phyloP scores from a whole-genome alignment of 1,284 basidiomycete species.

The Wolfiporia cocos region DNA sequence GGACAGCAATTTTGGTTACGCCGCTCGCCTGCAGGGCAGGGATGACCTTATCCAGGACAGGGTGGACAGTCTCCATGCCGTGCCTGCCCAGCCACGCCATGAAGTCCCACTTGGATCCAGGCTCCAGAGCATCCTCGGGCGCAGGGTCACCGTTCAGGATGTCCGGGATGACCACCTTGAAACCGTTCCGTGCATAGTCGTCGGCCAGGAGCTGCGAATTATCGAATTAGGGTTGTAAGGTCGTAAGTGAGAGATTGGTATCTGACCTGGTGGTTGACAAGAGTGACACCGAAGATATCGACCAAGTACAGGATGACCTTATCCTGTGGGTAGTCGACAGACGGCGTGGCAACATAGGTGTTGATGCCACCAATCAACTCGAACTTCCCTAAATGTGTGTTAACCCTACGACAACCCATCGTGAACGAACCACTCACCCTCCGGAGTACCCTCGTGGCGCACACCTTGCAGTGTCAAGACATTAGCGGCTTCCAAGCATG shows the following conservation, averaged over 20 bases:
- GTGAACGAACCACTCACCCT: slow-evolving; percentile 27
- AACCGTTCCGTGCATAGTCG: slow-evolving; percentile 70
- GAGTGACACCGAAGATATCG: slow-evolving; percentile 60
- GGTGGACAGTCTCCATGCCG: slow-evolving; percentile 38
- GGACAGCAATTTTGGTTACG: slow-evolving; percentile 50
- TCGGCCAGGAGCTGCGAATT: slow-evolving; percentile 57
- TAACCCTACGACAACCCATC: background rate
- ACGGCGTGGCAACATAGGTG: slow-evolving; percentile 46
- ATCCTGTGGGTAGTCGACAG: slow-evolving; percentile 42
- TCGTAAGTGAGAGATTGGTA: slow-evolving; percentile 4
- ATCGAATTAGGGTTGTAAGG: background rate
- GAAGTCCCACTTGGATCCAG: slow-evolving; percentile 33
- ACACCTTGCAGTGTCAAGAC: slow-evolving; percentile 34
- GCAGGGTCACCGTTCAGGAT: slow-evolving; percentile 57
- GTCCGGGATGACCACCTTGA: slow-evolving; percentile 55
- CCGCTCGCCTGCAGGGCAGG: slow-evolving; percentile 52
- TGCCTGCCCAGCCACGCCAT: slow-evolving; percentile 47
- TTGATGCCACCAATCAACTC: slow-evolving; percentile 41
- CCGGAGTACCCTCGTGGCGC: slow-evolving; percentile 48
- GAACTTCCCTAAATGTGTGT: slow-evolving; percentile 33
- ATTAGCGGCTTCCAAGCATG: background rate
- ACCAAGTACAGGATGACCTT: slow-evolving; percentile 53
- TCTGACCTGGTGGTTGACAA: slow-evolving; percentile 45
- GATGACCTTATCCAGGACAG: slow-evolving; percentile 51
- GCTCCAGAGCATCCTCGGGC: slow-evolving; percentile 30